Conservation (phyloP, 352 stramenopile genomes). For the Nothophytophthora sp. region DNA sequence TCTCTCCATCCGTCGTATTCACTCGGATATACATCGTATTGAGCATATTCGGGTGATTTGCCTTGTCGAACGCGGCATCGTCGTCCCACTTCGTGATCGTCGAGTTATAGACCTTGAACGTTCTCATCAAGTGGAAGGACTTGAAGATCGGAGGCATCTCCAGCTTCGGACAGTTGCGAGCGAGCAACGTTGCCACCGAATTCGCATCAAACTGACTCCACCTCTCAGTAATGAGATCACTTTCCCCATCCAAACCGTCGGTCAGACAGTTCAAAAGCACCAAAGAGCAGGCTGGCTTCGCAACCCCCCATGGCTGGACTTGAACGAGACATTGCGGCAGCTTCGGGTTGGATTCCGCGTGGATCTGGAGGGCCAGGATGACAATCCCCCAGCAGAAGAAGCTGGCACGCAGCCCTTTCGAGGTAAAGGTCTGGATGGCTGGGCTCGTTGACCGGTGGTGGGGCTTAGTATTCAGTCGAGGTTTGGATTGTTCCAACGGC, state of each 20-base stretch:
- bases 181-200: conserved; percentile 12
- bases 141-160: conserved; percentile 13
- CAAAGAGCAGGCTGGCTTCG: conserved; percentile 19
- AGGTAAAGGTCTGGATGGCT: not conserved
- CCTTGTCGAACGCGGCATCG: conserved; percentile 16
- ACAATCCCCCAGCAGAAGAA: conserved; percentile 32
- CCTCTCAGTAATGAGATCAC: conserved; percentile 3
- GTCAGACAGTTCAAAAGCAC: conserved; percentile 29
- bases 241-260: conserved; percentile 9
- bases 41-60: conserved; percentile 14
- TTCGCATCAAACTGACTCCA: conserved; percentile 17
- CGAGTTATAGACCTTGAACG: conserved; percentile 33
- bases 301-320: conserved; percentile 25
- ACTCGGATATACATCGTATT: conserved; percentile 15
- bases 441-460: too few relatives aligned
- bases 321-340: conserved; percentile 32
- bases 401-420: conserved; percentile 7
- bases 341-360: conserved; percentile 14
- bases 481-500: conserved; percentile 1
- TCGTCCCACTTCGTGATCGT: conserved; percentile 24
- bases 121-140: conserved; percentile 7
- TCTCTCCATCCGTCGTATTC: conserved; percentile 22
- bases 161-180: conserved; percentile 25
- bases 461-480: too few relatives aligned
- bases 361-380: conserved; percentile 24